A percentile compares a stretch with the other conserved stretches of the same genome.
Evolutionary conservation across 169 alveolate genomes (phyloP).

Genomic region (Plasmodium coatneyi): DNA sequence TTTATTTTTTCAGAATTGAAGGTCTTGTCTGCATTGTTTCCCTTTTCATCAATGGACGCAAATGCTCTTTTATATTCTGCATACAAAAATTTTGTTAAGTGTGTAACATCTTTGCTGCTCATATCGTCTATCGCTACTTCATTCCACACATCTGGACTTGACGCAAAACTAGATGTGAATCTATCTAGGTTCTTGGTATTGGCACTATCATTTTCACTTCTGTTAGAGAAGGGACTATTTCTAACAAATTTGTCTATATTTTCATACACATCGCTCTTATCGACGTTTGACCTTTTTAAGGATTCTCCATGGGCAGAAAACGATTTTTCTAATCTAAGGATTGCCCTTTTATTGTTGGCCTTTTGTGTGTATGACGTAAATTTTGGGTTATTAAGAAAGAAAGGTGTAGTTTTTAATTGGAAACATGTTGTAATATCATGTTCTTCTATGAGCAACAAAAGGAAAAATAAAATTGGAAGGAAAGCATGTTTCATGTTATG

Average conservation of each 20-base stretch:
- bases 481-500: constrained; percentile 63
- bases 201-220: constrained; percentile 15
- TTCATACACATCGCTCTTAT: constrained; percentile 44
- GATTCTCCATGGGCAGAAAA: neutral
- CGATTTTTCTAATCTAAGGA: constrained; percentile 38
- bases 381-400: constrained; percentile 14
- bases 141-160: constrained; percentile 41
- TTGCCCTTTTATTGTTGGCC: constrained; percentile 3
- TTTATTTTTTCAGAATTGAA: constrained; percentile 50
- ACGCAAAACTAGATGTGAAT: constrained; percentile 15
- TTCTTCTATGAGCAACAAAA: constrained; percentile 3
- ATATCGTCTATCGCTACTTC: constrained; percentile 22
- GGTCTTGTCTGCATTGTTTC: constrained; percentile 7
- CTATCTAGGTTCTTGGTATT: constrained; percentile 6
- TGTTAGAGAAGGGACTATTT: constrained; percentile 3
- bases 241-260: constrained; percentile 20
- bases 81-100: constrained; percentile 34
- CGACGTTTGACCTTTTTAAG: constrained; percentile 16
- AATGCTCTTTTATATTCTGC: constrained; percentile 57
- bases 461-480: constrained; percentile 12
- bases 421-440: constrained; percentile 34
- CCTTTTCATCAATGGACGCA: constrained; percentile 26
- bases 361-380: constrained; percentile 9
- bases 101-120: constrained; percentile 46
- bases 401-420: constrained; percentile 40